Evolutionary conservation across 2,329 filamentous ascomycete genomes (phyloP), one percentile per base, ranked within the genome.

Genomic region (Fusarium anguioides): DNA sequence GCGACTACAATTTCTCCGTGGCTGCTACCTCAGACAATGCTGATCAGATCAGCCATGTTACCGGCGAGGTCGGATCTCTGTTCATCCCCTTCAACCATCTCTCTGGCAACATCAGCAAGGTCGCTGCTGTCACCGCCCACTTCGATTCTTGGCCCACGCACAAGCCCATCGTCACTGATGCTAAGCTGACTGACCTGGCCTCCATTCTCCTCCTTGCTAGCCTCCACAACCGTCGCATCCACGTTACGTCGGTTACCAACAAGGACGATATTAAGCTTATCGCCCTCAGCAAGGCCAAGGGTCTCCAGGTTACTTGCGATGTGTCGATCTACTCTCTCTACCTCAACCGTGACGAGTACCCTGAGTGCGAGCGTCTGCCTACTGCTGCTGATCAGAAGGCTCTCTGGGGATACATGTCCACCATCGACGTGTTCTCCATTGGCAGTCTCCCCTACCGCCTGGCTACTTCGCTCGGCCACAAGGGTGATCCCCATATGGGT

Each of bases 31-130:
- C 89, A 10, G 84, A 84, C 66, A 94, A 94, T 75, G 86, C 90
- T 17, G 87, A 91, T 69, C 89, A 93, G 79, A 90, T 94, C 74
- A 89, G 88, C 73, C 85, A 89, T 68, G 85, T 94, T 55, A 88
- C 89, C 18, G 83, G 86, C 46, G 91, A 94, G 69, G 91, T 94
- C 55, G 92, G 91, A 26, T 93, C 91, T 20, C 83, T 94, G 40
- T 94, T 93, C 81, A 91, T 94, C 64, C 91, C 91, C 15, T 94
- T 94, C 83, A 93, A 94, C 78, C 87, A 92, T 77, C 81, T 94
- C 24, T 91, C 90, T 60, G 91, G 91, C 71, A 94, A 94, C 77
- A 93, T 94, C 77, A 93, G 88, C 84, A 93, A 93, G 82, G 91
- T 94, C 42, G 90, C 91, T 20, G 88, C 91, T 11, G 90, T 94